These are phyloP conservation scores for Myxozyma mucilagina DNA, from an alignment of 805 yeast species.

Conservation along the genomic window DNA sequence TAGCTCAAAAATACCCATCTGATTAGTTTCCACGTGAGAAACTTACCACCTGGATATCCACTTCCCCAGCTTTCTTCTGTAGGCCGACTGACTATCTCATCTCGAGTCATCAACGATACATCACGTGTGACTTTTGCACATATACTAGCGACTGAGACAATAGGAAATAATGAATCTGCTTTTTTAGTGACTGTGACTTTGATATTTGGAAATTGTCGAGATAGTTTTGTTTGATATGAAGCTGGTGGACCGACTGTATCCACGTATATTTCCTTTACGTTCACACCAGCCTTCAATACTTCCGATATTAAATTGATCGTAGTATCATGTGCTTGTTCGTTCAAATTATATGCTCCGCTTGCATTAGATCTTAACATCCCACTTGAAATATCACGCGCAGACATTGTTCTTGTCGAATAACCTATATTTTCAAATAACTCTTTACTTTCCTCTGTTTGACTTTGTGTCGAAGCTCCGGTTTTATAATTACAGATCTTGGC, in stretches of 20 bases:
- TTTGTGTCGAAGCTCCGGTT: not conserved
- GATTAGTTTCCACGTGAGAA: not conserved
- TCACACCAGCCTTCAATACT: slow-evolving; percentile 61
- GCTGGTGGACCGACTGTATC: slow-evolving; percentile 98
- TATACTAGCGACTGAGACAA: slow-evolving; percentile 91
- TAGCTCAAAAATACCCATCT: not conserved
- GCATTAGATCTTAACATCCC: slow-evolving; percentile 75
- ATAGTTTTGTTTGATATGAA: slow-evolving; percentile 74
- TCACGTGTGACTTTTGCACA: slow-evolving; percentile 97
- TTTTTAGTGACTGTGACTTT: slow-evolving; percentile 85
- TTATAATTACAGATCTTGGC: slow-evolving; percentile 52
- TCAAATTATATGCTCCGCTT: slow-evolving; percentile 67
- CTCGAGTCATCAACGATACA: slow-evolving; percentile 47
- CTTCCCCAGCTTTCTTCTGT: slow-evolving; percentile 61
- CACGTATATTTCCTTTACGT: slow-evolving; percentile 71
- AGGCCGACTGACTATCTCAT: slow-evolving; percentile 22
- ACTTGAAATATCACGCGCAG: slow-evolving; percentile 80
- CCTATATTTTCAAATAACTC: slow-evolving; percentile 66
- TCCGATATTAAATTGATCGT: slow-evolving; percentile 76
- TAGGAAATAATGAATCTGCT: slow-evolving; percentile 89
- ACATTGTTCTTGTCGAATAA: slow-evolving; percentile 81
- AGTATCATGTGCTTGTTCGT: slow-evolving; percentile 95
- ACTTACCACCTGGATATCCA: slow-evolving; percentile 73
- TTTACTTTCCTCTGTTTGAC: slow-evolving; percentile 24
- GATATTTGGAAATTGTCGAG: slow-evolving; percentile 64